A percentile compares a stretch with the other conserved stretches of the same genome.
Evolutionary conservation across 192 early-diverging fungal species (phyloP).

Genomic region (Coemansia sp.): DNA sequence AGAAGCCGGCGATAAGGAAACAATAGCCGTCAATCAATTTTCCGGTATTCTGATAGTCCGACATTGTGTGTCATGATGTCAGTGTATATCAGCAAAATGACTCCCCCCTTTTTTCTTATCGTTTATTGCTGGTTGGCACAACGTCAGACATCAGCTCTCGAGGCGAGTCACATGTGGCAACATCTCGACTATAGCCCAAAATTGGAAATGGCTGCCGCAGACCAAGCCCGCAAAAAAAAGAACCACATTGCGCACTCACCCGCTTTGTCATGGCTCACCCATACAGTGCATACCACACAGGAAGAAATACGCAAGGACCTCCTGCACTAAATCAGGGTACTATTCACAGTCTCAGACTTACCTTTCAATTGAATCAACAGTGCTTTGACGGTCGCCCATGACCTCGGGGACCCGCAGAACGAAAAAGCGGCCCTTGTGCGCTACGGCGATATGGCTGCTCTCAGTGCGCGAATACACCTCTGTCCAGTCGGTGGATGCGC

Average conservation of each 20-base stretch:
- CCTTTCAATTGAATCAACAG: conserved; percentile 58
- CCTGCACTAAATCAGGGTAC: too few species aligned
- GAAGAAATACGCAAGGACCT: too few species aligned
- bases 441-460: conserved; percentile 74
- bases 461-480: conserved; percentile 59
- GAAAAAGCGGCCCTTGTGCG: conserved; percentile 78
- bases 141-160: neutral
- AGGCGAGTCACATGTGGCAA: neutral
- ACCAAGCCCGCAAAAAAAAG: neutral
- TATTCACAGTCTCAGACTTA: conserved; percentile 17
- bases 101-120: neutral
- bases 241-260: neutral
- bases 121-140: neutral
- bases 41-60: too few species aligned
- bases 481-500: conserved; percentile 65
- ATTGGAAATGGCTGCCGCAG: neutral
- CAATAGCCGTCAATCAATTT: too few species aligned
- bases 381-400: conserved; percentile 14
- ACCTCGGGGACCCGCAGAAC: conserved; percentile 57
- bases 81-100: neutral
- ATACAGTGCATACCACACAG: too few species aligned
- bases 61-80: neutral
- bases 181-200: neutral
- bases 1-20: neutral
- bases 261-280: too few species aligned